Percentiles rank a stretch among this genome's conserved stretches.
Evolutionary conservation across 768 basidiomycete genomes (phyloP).

Genomic region (Collybia mongolica): DNA sequence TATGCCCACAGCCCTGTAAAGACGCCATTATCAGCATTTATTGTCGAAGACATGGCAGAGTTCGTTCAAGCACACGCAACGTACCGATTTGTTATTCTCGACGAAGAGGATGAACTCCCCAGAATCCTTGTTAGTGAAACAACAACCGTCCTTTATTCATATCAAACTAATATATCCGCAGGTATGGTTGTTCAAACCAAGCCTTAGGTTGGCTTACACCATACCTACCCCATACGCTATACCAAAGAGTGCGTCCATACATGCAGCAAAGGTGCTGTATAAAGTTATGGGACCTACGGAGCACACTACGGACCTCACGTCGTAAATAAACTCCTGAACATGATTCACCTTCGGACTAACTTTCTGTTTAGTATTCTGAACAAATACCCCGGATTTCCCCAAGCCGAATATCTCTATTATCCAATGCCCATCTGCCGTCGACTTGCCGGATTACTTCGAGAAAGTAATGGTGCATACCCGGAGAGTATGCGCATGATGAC

Average conservation of each 20-base stretch:
- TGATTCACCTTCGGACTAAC: conserved; percentile 4
- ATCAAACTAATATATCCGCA: conserved; percentile 24
- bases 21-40: conserved; percentile 80
- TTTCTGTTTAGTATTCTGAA: conserved; percentile 46
- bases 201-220: conserved; percentile 75
- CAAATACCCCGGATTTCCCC: conserved; percentile 79
- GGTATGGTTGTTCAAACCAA: conserved; percentile 97
- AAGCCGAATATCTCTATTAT: conserved; percentile 87
- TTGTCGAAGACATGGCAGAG: conserved; percentile 90
- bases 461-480: conserved; percentile 79
- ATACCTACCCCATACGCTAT: conserved; percentile 52
- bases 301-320: conserved; percentile 48
- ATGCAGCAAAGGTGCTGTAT: conserved; percentile 83
- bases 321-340: conserved; percentile 31
- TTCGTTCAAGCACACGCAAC: conserved; percentile 90
- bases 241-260: conserved; percentile 59
- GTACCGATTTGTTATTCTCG: conserved; percentile 86
- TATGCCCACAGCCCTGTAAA: conserved; percentile 32
- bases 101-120: conserved; percentile 82
- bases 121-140: conserved; percentile 70
- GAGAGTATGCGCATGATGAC: conserved; percentile 77
- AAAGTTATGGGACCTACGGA: conserved; percentile 69
- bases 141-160: background rate
- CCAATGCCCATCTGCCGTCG: conserved; percentile 75
- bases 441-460: conserved; percentile 65